These are phyloP conservation scores for Oldenlandia corymbosa DNA, from an alignment of 257 asterid genomes.

Conservation along the genomic window DNA sequence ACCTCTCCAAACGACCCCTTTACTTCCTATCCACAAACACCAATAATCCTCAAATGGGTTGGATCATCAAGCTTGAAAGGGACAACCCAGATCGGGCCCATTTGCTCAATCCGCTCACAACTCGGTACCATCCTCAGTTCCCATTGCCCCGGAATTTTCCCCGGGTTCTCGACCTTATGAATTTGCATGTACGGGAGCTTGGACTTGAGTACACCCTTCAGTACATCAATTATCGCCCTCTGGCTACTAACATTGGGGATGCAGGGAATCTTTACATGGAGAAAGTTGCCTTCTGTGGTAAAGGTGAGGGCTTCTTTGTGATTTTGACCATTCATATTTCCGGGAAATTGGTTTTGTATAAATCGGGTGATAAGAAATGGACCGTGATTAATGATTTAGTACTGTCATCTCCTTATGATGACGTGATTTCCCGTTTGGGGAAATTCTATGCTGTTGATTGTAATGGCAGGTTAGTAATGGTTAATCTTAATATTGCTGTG, in stretches of 20 bases:
- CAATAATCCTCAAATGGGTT: slow-evolving; percentile 9
- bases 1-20: slow-evolving; percentile 57
- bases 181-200: slow-evolving; percentile 47
- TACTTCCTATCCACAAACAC: slow-evolving; percentile 29
- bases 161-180: slow-evolving; percentile 30
- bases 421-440: slow-evolving; percentile 55
- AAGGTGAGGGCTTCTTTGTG: slow-evolving; percentile 35
- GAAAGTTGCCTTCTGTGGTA: slow-evolving; percentile 53
- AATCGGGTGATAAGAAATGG: slow-evolving; percentile 74
- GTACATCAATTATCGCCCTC: slow-evolving; percentile 61
- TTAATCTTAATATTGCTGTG: slow-evolving; percentile 24
- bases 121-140: slow-evolving; percentile 40
- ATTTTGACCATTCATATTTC: slow-evolving; percentile 65
- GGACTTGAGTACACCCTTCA: slow-evolving; percentile 65
- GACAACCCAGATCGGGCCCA: slow-evolving; percentile 32
- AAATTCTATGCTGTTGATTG: slow-evolving; percentile 58
- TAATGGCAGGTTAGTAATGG: slow-evolving; percentile 53
- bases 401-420: slow-evolving; percentile 62
- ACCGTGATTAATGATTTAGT: slow-evolving; percentile 48
- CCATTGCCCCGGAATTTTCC: slow-evolving; percentile 61
- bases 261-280: slow-evolving; percentile 80
- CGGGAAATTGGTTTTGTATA: slow-evolving; percentile 62
- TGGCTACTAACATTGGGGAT: slow-evolving; percentile 63
- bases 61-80: slow-evolving; percentile 33
- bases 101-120: slow-evolving; percentile 58